These are phyloP conservation scores for Aspergillus spinulosporus DNA, from an alignment of 2,329 filamentous ascomycete genomes.

Conservation along the genomic window DNA sequence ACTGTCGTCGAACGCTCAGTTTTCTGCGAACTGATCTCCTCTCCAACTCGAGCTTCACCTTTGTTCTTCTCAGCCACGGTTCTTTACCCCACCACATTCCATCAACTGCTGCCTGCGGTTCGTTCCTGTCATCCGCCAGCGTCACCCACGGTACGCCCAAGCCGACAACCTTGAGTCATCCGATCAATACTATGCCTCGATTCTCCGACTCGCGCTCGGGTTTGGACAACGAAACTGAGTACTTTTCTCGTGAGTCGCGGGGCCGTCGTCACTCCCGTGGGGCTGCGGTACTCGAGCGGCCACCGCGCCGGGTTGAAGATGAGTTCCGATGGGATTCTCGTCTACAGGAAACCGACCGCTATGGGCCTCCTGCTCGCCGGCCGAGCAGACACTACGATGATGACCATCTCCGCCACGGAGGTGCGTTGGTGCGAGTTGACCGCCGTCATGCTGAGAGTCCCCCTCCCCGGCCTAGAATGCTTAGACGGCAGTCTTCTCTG, in stretches of 20 bases:
- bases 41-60: background rate
- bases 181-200: constrained; percentile 34
- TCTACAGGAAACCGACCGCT: constrained; percentile 44
- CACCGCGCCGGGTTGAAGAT: constrained; percentile 36
- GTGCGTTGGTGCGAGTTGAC: constrained; percentile 58
- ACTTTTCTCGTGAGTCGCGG: constrained; percentile 46
- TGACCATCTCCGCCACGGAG: constrained; percentile 48
- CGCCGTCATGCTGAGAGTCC: constrained; percentile 59
- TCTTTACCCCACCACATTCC: constrained; percentile 17
- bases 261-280: constrained; percentile 40
- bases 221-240: constrained; percentile 43
- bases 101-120: constrained; percentile 24
- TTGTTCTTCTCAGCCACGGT: constrained; percentile 5
- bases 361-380: constrained; percentile 45
- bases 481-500: constrained; percentile 82
- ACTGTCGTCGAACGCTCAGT: background rate
- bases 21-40: background rate
- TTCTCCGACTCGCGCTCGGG: constrained; percentile 30
- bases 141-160: constrained; percentile 38
- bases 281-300: constrained; percentile 37
- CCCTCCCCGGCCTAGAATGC: constrained; percentile 63
- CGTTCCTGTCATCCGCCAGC: constrained; percentile 37
- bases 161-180: constrained; percentile 17
- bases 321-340: constrained; percentile 45
- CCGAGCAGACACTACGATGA: constrained; percentile 44